phyloP scores from a whole-genome alignment of 2,329 filamentous ascomycete species.

The Calonectria leucothoes region DNA sequence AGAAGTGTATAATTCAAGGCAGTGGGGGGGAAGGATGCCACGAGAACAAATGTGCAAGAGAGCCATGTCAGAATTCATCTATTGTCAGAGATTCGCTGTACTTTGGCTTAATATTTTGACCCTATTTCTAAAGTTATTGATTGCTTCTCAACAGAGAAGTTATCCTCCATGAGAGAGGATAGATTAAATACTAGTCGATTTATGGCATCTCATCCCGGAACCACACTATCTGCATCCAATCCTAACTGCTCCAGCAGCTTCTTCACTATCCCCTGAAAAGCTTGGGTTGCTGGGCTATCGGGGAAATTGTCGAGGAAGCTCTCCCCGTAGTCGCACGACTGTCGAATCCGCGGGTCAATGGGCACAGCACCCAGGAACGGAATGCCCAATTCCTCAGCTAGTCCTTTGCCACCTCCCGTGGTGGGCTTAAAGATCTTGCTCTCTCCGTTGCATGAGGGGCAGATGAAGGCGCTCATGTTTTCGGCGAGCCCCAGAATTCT shows the following conservation, averaged over 20 bases:
- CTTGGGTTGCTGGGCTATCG: slow-evolving; percentile 89
- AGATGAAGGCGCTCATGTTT: slow-evolving; percentile 98
- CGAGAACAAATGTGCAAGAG: not conserved
- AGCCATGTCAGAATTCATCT: not conserved
- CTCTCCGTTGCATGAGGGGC: slow-evolving; percentile 86
- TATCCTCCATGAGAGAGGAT: not conserved
- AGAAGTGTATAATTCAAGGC: not conserved
- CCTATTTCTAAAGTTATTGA: not conserved
- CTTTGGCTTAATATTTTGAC: not conserved
- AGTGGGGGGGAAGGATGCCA: not conserved
- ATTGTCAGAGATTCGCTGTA: not conserved
- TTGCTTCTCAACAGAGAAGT: not conserved
- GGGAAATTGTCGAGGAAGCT: slow-evolving; percentile 96
- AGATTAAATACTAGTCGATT: not conserved
- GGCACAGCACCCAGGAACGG: slow-evolving; percentile 92
- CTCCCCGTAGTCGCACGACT: slow-evolving; percentile 97
- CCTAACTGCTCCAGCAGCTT: slow-evolving; percentile 75
- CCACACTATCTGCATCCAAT: slow-evolving; percentile 66
- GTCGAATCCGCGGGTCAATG: slow-evolving; percentile 91
- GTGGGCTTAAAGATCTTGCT: slow-evolving; percentile 91
- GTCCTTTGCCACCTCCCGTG: slow-evolving; percentile 83
- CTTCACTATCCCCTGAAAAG: slow-evolving; percentile 83
- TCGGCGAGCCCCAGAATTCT: slow-evolving; percentile 89
- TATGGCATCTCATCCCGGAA: slow-evolving; percentile 49
- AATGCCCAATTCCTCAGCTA: slow-evolving; percentile 89